These are phyloP conservation scores for Glycine tomentella DNA, from an alignment of 306 rosid species.

Conservation along the genomic window DNA sequence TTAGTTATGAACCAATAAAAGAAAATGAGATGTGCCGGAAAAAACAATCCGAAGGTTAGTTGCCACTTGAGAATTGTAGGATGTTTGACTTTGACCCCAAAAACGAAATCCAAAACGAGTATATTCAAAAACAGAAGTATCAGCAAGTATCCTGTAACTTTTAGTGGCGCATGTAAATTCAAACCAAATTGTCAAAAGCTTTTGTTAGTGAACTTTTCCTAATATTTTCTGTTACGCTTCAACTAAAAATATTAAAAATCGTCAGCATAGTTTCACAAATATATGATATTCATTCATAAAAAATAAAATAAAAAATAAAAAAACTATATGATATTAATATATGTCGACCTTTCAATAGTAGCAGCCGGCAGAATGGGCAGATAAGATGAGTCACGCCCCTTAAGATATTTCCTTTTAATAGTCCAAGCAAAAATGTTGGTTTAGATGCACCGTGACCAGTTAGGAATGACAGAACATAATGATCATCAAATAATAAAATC, in stretches of 20 bases:
- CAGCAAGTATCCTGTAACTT: constrained; percentile 39
- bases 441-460: background rate
- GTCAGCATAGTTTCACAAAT: too few relatives aligned
- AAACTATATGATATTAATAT: constrained; percentile 6
- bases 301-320: too few relatives aligned
- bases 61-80: constrained; percentile 19
- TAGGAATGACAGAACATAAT: background rate
- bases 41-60: background rate
- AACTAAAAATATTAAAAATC: too few relatives aligned
- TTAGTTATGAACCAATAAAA: constrained; percentile 5
- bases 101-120: background rate
- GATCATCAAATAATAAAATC: constrained; percentile 2
- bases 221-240: too few relatives aligned
- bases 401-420: background rate
- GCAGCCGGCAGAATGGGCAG: constrained; percentile 13
- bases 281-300: too few relatives aligned
- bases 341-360: background rate
- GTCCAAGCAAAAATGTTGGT: background rate
- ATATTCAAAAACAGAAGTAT: constrained; percentile 6
- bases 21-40: constrained; percentile 14
- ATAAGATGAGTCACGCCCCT: background rate
- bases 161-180: background rate
- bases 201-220: too few relatives aligned
- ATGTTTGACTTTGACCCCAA: constrained; percentile 44
- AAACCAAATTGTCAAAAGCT: constrained; percentile 1